Base-by-base conservation (phyloP, 2,329 filamentous ascomycete genomes). In the Penicillium psychrosexuale region DNA sequence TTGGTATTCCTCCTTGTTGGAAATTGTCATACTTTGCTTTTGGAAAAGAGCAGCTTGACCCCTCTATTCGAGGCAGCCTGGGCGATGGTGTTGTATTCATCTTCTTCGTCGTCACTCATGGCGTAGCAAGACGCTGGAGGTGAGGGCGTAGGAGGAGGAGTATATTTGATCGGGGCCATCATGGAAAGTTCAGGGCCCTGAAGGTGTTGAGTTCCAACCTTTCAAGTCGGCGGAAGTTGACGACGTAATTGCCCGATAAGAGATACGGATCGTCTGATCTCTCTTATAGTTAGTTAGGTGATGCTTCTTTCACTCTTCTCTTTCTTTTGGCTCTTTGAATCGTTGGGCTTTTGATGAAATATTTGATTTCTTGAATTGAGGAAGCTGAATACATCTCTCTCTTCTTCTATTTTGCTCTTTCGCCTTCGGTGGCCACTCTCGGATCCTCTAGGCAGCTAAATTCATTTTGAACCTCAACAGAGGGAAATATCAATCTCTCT, bases 41-140 rank as follows among this genome's bases (percentile, higher is more conserved):
- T 99, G 19, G 91, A 93, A 68, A 89, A 97, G 13, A 99, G 80
- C 31, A 99, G 80, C 76, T 97, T 99, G 43, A 99, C 94, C 1
- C 93, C 94, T 61, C 84, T 84, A 0, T 89, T 88, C 2, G 85
- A 85, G 62, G 83, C 84, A 4, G 85, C 84, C 69, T 95, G 90
- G 5, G 90, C 88, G 67, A 99, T 91, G 17, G 91, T 97, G 72
- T 95, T 90, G 77, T 99, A 99, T 42, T 90, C 94, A 63, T 88
- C 89, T 75, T 97, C 94, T 61, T 96, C 92, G 69, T 96, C 91
- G 78, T 99, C 95, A 74, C 90, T 96, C 81, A 97, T 81, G 69
- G 93, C 93, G 79, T 96, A 97, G 79, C 93, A 94, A 67, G 91
- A 96, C 49, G 87, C 90, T 3, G 89, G 84, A 2, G 92, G 91